Base-by-base conservation (phyloP, 306 rosid genomes). In the Parietaria judaica region DNA sequence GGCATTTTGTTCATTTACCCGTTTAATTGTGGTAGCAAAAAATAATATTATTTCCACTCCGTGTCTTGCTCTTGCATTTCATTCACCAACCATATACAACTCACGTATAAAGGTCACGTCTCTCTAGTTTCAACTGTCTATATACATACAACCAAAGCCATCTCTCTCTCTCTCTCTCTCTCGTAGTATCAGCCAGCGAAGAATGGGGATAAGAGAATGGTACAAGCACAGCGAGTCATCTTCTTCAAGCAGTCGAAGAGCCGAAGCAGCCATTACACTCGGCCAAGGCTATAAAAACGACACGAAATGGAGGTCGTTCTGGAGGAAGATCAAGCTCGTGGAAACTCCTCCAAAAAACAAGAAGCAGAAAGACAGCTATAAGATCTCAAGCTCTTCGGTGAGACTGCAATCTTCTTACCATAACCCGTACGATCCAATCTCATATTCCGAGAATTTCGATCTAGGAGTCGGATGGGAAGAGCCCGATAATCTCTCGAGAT, bases 391-490 rank as follows among this genome's bases (percentile, higher is more conserved):
- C 66, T 75, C 80, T 72, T 35, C 66, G n/a, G 50, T 52, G 13
- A 14, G 15, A 12, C 10, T 57, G 36, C 81, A 54, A 11, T 72
- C 76, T 58, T 60, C 59, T 43, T 45, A 44, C 31, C 31, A 23
- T 41, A 41, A 41, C 45, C 23, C 74, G 5, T 84, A 80, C 71
- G 83, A 82, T 71, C 65, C 36, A 14, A 73, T 73, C 15, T 68
- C 82, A 16, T 83, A 88, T 53, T 76, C 74, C 2, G 76, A 72
- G 78, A 88, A 88, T 66, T 84, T 80, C 38, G 89, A 88, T 79
- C 78, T 70, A 36, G 86, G 86, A 51, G 69, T 60, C 12, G 75
- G 73, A 1, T 78, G 83, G 78, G 71, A 74, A 81, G 94, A 85
- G 36, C 78, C 85, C 0, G 88, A 88, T 62, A 83, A 77, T 54